These are phyloP conservation scores for Neofusicoccum cordaticola DNA, from an alignment of 2,329 filamentous ascomycete genomes.

Conservation along the genomic window DNA sequence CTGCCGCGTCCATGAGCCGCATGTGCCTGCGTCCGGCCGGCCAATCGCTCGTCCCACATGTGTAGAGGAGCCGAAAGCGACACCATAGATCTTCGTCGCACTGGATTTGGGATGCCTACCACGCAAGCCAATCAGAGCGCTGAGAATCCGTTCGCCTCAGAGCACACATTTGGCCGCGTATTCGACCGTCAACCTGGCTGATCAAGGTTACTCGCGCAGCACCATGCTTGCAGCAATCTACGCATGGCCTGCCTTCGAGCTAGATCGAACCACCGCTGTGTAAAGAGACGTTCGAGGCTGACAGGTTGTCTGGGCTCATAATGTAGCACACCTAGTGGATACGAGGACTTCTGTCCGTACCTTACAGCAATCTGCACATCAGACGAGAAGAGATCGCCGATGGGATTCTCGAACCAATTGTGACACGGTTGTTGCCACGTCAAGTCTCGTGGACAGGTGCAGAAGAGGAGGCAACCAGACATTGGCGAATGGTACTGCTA, in stretches of 20 bases:
- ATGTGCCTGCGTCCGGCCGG: neutral
- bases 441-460: neutral
- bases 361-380: slow-evolving; percentile 8
- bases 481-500: neutral
- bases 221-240: too few species aligned
- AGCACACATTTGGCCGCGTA: neutral
- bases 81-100: neutral
- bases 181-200: neutral
- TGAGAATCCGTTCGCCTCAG: neutral
- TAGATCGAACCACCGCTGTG: neutral
- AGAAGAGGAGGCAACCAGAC: neutral
- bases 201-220: neutral
- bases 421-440: slow-evolving; percentile 1
- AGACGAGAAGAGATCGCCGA: neutral
- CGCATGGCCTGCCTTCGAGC: neutral
- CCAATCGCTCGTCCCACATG: neutral
- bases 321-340: neutral
- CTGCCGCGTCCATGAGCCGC: neutral
- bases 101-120: neutral
- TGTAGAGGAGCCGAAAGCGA: neutral
- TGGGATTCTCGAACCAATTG: neutral
- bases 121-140: neutral
- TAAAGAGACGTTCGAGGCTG: neutral
- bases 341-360: neutral
- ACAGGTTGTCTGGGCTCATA: neutral